Evolutionary conservation across 2,329 filamentous ascomycete genomes (phyloP).

Genomic region (Tolypocladium tundrense): DNA sequence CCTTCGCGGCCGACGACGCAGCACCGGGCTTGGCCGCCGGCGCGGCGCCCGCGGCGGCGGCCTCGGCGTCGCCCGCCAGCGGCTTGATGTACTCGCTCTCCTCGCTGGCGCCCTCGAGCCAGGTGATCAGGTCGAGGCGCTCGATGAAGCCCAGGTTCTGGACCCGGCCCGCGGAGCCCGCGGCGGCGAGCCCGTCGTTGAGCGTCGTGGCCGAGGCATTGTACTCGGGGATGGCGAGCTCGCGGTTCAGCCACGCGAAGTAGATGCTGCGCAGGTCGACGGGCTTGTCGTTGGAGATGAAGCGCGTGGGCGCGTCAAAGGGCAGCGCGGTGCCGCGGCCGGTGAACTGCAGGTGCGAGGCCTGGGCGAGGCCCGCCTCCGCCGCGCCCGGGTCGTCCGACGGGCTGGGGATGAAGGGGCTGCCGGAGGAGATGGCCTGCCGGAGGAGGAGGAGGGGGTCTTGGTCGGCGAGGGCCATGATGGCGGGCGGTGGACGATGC

Average conservation of each 20-base stretch:
- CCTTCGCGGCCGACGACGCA: slow-evolving; percentile 19
- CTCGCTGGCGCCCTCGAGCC: slow-evolving; percentile 81
- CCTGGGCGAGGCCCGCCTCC: slow-evolving; percentile 58
- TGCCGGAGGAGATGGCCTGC: slow-evolving; percentile 64
- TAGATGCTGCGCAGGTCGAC: slow-evolving; percentile 91
- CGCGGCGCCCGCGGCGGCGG: slow-evolving; percentile 31
- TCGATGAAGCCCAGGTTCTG: slow-evolving; percentile 89
- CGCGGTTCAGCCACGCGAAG: slow-evolving; percentile 91
- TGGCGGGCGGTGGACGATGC: slow-evolving; percentile 7
- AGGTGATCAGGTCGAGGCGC: slow-evolving; percentile 82
- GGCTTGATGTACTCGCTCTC: slow-evolving; percentile 91
- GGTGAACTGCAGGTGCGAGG: slow-evolving; percentile 70
- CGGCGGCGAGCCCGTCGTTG: slow-evolving; percentile 63
- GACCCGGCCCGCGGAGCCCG: slow-evolving; percentile 55
- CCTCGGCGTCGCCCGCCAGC: slow-evolving; percentile 52
- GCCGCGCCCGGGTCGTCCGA: slow-evolving; percentile 53
- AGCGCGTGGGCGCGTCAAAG: slow-evolving; percentile 70
- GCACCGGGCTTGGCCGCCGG: slow-evolving; percentile 24
- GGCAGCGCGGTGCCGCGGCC: slow-evolving; percentile 52
- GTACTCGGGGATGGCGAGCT: slow-evolving; percentile 83
- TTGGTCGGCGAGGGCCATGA: slow-evolving; percentile 50
- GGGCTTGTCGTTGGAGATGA: slow-evolving; percentile 63
- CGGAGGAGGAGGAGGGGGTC: slow-evolving; percentile 80
- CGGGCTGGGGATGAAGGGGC: slow-evolving; percentile 62
- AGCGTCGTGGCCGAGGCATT: slow-evolving; percentile 72